Base-by-base conservation (phyloP, 345 rosid species). In the Erucastrum elatum region DNA sequence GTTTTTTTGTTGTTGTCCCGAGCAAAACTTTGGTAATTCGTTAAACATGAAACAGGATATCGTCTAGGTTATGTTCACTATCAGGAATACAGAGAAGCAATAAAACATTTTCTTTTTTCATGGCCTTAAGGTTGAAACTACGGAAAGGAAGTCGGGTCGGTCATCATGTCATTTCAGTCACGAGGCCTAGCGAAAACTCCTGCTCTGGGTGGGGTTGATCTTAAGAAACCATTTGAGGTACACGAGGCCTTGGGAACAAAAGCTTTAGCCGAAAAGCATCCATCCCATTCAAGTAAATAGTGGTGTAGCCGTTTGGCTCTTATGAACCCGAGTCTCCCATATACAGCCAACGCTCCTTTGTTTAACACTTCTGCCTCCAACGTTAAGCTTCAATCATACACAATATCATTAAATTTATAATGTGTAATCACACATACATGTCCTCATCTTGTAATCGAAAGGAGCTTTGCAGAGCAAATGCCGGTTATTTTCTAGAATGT, bases 281-380 rank as follows among this genome's bases (percentile, higher is more conserved):
- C 35, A 90, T 90, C 58, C 97, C 99, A 31, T 95, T 93, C 82
- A 95, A 84, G 84, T 93, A 95, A 21, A 85, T 95, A 95, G 67
- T 88, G 97, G 81, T 90, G 86, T 55, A 93, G 88, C 64, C 99
- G 84, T 82, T 95, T 95, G 21, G 97, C 96, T 83, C 94, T 91
- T 41, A 95, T 90, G 76, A 95, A 95, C 72, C 98, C 97, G 5
- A 95, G 99, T 55, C 97, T 84, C n/a, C 97, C 96, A 71, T 95
- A 95, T 5, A 95, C 84, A 8, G 98, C 98, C 51, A 95, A 93
- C 27, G 97, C 99, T 75, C 98, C 98, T 87, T 93, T 90, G 82
- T 95, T 95, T 25, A 93, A 90, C 25, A 93, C 98, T 86, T 95
- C 99, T n/a, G 98, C 98, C 82, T 95, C 98, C 85, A 93, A 71